phyloP scores from a whole-genome alignment of 1,284 basidiomycete genomes.

The Rhodotorula sp. region DNA sequence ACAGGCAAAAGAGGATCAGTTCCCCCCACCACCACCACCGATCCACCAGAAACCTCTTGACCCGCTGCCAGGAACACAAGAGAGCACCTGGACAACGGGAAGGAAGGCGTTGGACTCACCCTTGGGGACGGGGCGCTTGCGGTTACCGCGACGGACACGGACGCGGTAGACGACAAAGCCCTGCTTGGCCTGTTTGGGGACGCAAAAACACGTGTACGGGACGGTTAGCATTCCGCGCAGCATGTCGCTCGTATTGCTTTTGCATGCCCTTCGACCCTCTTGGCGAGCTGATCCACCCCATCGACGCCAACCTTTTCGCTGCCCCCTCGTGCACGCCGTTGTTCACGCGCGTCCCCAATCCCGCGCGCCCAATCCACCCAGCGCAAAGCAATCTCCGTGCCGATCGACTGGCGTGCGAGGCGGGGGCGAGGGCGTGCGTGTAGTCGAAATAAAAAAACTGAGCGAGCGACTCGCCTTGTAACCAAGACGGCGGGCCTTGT shows the following conservation, averaged over 20 bases:
- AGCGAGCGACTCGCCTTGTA: constrained; percentile 65
- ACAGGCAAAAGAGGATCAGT: not conserved
- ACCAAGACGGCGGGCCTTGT: constrained; percentile 97
- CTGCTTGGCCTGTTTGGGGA: constrained; percentile 73
- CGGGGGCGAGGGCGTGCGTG: not conserved
- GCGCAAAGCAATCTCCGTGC: too few relatives aligned
- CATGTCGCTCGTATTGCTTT: too few relatives aligned
- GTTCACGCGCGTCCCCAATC: too few relatives aligned
- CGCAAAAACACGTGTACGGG: not conserved
- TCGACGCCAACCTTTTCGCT: not conserved
- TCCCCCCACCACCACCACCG: too few relatives aligned
- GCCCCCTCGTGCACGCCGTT: too few relatives aligned
- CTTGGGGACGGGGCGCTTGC: constrained; percentile 98
- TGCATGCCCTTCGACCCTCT: too few relatives aligned
- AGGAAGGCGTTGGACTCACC: constrained; percentile 53
- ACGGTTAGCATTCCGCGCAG: not conserved
- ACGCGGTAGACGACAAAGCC: constrained; percentile 98
- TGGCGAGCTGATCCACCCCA: not conserved
- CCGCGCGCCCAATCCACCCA: not conserved
- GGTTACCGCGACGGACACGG: constrained; percentile 96
- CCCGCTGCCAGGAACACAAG: too few relatives aligned
- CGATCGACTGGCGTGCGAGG: too few relatives aligned
- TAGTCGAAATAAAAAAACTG: not conserved
- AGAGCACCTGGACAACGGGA: not conserved
- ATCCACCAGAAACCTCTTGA: too few relatives aligned